Evolutionary conservation across 805 yeast genomes (phyloP).

Genomic region (Starmerella cellae): DNA sequence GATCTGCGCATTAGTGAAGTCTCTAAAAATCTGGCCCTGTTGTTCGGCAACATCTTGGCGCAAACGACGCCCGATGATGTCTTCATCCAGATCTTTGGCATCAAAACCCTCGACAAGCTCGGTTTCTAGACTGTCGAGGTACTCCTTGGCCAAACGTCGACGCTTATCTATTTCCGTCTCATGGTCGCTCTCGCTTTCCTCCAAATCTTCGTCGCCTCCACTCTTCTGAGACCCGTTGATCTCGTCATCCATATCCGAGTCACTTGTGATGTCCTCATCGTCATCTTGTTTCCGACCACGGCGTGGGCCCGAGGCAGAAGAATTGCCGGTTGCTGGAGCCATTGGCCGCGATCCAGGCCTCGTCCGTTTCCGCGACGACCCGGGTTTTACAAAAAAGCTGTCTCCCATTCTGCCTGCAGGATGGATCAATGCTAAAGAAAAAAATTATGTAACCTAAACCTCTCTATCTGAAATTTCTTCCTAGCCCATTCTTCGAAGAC

Average conservation of each 20-base stretch:
- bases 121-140: conserved; percentile 60
- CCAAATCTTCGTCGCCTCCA: conserved; percentile 32
- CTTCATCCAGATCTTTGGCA: conserved; percentile 83
- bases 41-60: conserved; percentile 82
- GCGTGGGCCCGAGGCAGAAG: not conserved
- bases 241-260: conserved; percentile 30
- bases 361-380: conserved; percentile 5
- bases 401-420: conserved; percentile 10
- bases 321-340: not conserved
- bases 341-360: not conserved
- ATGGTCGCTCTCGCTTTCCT: conserved; percentile 71
- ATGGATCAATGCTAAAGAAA: not conserved
- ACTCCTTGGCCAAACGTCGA: conserved; percentile 86
- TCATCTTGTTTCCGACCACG: not conserved
- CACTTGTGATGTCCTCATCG: conserved; percentile 20
- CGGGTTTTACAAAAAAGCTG: conserved; percentile 12
- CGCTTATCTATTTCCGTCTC: conserved; percentile 90
- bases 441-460: not conserved
- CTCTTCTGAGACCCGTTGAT: too few relatives aligned
- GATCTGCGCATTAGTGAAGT: conserved; percentile 21
- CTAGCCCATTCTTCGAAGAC: too few relatives aligned
- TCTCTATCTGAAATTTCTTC: not conserved
- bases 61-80: conserved; percentile 65
- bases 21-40: conserved; percentile 59
- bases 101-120: conserved; percentile 45